A percentile compares a stretch with the other conserved stretches of the same genome.
Conservation (phyloP, 2,329 filamentous ascomycete species). For the Calonectria pseudoturangicola region DNA sequence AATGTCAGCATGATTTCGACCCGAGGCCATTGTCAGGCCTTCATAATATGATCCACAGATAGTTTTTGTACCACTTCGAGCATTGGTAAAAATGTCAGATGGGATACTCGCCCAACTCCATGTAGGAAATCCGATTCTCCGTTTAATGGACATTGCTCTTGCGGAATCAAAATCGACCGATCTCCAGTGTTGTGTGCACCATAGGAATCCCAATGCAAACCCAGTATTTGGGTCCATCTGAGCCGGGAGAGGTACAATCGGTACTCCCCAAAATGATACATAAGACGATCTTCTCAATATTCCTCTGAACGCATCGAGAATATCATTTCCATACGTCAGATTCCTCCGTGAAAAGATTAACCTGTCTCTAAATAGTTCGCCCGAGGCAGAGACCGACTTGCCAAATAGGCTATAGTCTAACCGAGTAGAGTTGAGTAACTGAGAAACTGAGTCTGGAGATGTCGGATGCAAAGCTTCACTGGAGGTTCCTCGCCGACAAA, state of each 20-base stretch:
- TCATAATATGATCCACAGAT: neutral
- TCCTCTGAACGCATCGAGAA: constrained; percentile 4
- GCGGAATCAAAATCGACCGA: neutral
- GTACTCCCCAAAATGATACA: neutral
- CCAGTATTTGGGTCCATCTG: neutral
- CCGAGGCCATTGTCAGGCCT: neutral
- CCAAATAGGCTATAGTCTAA: neutral
- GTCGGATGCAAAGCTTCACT: neutral
- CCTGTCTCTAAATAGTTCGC: neutral
- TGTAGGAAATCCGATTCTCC: neutral
- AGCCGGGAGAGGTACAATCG: neutral
- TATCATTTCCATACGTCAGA: neutral
- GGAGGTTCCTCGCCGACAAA: neutral
- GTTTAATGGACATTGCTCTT: neutral
- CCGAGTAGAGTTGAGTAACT: neutral
- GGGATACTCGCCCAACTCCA: neutral
- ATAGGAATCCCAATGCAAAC: neutral
- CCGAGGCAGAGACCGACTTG: neutral
- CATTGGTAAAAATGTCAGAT: neutral
- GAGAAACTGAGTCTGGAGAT: neutral
- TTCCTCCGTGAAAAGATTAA: neutral
- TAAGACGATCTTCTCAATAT: neutral
- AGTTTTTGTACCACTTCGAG: neutral
- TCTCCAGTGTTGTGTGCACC: neutral
- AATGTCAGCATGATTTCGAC: neutral